These are phyloP conservation scores for Decorospora gaudefroyi DNA, from an alignment of 2,329 filamentous ascomycete species.

Conservation along the genomic window DNA sequence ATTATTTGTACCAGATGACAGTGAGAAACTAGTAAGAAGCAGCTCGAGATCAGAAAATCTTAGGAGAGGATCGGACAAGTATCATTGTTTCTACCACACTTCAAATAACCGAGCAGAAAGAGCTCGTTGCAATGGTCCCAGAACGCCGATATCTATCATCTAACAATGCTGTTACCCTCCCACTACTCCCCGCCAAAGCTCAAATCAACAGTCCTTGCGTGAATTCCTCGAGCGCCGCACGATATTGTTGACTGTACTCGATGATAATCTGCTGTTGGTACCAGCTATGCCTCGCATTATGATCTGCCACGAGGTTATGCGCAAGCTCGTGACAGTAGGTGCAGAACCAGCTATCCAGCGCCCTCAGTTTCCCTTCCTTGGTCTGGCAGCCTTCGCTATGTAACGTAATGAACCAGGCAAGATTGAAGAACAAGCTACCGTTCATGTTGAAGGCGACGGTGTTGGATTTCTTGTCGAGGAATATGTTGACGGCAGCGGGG, in stretches of 20 bases:
- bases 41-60: too few relatives aligned
- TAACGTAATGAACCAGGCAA: slow-evolving; percentile 81
- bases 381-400: slow-evolving; percentile 55
- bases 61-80: too few relatives aligned
- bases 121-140: not conserved
- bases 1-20: too few relatives aligned
- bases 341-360: slow-evolving; percentile 84
- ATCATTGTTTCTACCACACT: too few relatives aligned
- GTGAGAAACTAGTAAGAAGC: too few relatives aligned
- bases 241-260: slow-evolving; percentile 42
- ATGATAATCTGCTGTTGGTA: slow-evolving; percentile 48
- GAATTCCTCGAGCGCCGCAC: slow-evolving; percentile 33
- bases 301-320: slow-evolving; percentile 82
- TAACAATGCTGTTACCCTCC: not conserved
- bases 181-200: not conserved
- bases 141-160: not conserved
- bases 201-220: slow-evolving; percentile 26
- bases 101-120: too few relatives aligned
- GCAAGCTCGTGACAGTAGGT: slow-evolving; percentile 95
- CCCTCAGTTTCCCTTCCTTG: slow-evolving; percentile 46
- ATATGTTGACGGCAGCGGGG: slow-evolving; percentile 75
- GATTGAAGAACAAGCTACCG: slow-evolving; percentile 91
- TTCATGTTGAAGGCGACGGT: slow-evolving; percentile 92
- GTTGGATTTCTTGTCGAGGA: slow-evolving; percentile 75
- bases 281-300: slow-evolving; percentile 54